Conservation (phyloP, 2,329 filamentous ascomycete genomes). For the Nemania abortiva region DNA sequence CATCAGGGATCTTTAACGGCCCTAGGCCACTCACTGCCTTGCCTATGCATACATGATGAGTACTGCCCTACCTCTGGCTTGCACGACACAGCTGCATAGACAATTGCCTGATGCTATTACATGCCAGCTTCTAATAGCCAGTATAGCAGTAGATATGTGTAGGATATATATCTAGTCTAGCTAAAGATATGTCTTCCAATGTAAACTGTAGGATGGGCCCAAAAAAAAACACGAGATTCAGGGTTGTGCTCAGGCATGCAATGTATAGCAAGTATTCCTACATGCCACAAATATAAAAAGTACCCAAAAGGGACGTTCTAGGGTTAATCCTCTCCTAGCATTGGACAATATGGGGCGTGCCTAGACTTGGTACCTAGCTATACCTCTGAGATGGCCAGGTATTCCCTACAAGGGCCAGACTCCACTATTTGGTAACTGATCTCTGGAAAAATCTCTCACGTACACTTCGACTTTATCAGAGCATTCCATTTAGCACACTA, state of each 20-base stretch:
- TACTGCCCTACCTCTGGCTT: slow-evolving; percentile 9
- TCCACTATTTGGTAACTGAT: background rate
- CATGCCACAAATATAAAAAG: slow-evolving; percentile 15
- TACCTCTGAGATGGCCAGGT: slow-evolving; percentile 31
- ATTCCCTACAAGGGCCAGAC: slow-evolving; percentile 1
- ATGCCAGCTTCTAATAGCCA: background rate
- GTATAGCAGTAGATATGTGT: background rate
- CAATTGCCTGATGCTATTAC: background rate
- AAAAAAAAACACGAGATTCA: background rate
- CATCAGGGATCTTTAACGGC: slow-evolving; percentile 42
- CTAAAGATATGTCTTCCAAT: background rate
- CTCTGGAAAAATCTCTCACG: background rate
- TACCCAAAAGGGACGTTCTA: slow-evolving; percentile 36
- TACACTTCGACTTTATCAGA: background rate
- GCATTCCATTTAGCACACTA: background rate
- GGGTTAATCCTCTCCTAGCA: slow-evolving; percentile 31
- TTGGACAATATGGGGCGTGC: slow-evolving; percentile 32
- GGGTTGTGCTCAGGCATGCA: background rate
- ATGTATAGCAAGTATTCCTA: slow-evolving; percentile 36
- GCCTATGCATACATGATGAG: background rate
- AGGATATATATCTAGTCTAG: background rate
- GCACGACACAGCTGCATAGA: background rate
- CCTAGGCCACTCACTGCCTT: background rate
- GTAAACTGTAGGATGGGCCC: background rate
- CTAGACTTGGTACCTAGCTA: slow-evolving; percentile 34